phyloP scores from a whole-genome alignment of 306 rosid genomes.

The Astragalus glycyphyllos region DNA sequence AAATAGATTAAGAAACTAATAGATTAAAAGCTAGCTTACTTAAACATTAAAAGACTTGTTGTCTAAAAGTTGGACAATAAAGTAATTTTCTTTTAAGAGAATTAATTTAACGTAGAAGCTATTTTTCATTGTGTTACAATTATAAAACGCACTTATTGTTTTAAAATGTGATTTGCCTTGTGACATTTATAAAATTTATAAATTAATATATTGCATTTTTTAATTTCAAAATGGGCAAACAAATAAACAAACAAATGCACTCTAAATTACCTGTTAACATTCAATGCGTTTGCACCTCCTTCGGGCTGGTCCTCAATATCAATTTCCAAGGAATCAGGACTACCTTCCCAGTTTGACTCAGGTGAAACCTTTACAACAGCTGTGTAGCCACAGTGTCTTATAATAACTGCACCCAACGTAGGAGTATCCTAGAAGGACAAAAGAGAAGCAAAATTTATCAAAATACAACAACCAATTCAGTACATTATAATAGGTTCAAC shows the following conservation, averaged over 20 bases:
- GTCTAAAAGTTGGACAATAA: background rate
- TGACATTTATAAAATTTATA: background rate
- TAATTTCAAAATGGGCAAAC: no score
- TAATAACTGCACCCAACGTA: conserved; percentile 84
- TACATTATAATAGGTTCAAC: conserved; percentile 27
- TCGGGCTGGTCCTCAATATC: conserved; percentile 95
- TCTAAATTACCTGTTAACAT: conserved; percentile 78
- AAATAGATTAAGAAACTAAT: conserved; percentile 14
- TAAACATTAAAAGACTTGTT: background rate
- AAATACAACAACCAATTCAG: conserved; percentile 7
- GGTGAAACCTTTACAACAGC: conserved; percentile 85
- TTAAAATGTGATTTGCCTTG: background rate
- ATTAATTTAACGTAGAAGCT: background rate
- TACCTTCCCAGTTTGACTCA: conserved; percentile 63
- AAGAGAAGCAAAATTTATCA: conserved; percentile 34
- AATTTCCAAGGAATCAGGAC: conserved; percentile 64
- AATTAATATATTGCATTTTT: background rate
- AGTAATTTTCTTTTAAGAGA: background rate
- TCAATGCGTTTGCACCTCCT: conserved; percentile 95
- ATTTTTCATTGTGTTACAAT: background rate
- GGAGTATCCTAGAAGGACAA: conserved; percentile 77
- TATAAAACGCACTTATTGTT: background rate
- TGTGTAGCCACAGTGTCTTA: conserved; percentile 92
- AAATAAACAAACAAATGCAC: background rate
- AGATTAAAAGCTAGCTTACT: background rate